These are phyloP conservation scores for Fusarium pseudograminearum DNA, from an alignment of 2,329 filamentous ascomycete genomes.

Conservation along the genomic window DNA sequence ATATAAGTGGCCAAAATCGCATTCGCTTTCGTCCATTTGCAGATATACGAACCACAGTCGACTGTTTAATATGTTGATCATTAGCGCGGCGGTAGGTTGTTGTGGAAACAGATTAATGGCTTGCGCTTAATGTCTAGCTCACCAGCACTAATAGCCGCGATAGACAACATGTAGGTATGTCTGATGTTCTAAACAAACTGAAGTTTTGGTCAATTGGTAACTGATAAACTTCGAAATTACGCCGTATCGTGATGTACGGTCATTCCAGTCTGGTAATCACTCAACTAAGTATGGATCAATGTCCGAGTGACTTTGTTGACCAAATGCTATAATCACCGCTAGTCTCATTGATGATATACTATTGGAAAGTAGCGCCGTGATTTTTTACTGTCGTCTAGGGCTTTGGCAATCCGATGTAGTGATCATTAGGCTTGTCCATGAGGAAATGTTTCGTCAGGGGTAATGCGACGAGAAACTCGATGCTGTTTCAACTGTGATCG, in stretches of 20 bases:
- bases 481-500: no score
- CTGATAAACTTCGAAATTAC: accelerated
- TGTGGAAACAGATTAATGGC: not conserved
- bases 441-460: not conserved
- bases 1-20: not conserved
- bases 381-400: not conserved
- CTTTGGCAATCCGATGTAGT: not conserved
- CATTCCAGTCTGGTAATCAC: not conserved
- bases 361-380: not conserved
- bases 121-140: not conserved
- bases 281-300: not conserved
- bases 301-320: not conserved
- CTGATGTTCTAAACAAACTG: not conserved
- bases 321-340: not conserved
- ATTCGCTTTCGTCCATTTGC: not conserved
- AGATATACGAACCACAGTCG: not conserved
- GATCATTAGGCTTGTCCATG: not conserved
- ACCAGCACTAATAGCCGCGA: not conserved
- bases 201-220: not conserved
- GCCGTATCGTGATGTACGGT: not conserved
- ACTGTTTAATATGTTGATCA: not conserved
- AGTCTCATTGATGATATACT: not conserved
- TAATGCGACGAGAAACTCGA: not conserved
- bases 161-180: not conserved
- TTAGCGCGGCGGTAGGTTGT: not conserved